Evolutionary conservation across 192 early-diverging fungal genomes (phyloP), one percentile per base, ranked within the genome.

Genomic region (Funneliformis mosseae): DNA sequence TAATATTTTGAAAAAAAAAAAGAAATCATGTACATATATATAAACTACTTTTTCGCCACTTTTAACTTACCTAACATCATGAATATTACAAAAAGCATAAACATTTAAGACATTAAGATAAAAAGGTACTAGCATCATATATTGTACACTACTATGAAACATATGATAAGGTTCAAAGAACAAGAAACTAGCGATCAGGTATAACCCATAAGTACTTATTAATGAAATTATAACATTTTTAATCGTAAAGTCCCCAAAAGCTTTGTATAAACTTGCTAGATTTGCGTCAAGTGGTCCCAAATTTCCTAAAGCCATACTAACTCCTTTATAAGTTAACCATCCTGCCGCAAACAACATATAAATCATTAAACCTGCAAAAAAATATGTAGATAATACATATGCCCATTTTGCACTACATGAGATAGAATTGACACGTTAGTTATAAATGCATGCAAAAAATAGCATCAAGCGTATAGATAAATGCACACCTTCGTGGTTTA

Each of bases 161-260:
- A 94, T 91, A 78, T 95, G 94, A 92, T 89, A 93, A 21, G 94
- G 93, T 73, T 95, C 93, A 45, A 92, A 68, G 80, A 89, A 92
- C 38, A 95, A 48, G 77, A 94, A 70, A 71, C 91, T 92, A 46
- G 90, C 84, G 50, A 94, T 25, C 38, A 95, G 81, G 78, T 94
- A 96, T 27, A 96, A 80, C 16, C 93, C 93, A 82, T 94, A 95
- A 4, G 94, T 96, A 12, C 88, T 84, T 7, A 85, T 83, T 18
- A 93, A 68, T 33, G 94, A 93, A 3, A 96, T 69, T 33, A 92
- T 79, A 21, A 89, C 83, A 68, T 91, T 88, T 50, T 83, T 83
- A 83, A 93, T 92, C 25, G 90, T 90, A 55, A 63, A 80, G 61
- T 92, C 77, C n/a, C 86, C 43, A 67, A 91, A 74, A 60, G 78